phyloP scores from a whole-genome alignment of 495 filamentous ascomycete species.

The Penicillium coprophilum region DNA sequence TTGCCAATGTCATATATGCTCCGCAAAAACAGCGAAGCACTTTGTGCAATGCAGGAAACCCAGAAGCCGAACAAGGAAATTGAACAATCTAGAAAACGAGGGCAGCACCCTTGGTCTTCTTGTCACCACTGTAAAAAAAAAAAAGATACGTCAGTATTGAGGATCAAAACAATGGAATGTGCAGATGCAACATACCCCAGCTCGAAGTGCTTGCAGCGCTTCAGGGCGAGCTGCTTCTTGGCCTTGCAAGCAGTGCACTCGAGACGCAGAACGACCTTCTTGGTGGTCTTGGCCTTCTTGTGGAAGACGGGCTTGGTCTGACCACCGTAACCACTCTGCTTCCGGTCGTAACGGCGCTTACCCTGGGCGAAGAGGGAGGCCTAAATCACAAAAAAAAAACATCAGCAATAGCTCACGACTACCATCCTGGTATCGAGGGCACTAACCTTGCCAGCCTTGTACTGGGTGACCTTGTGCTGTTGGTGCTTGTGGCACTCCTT shows the following conservation, averaged over 20 bases:
- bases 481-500: constrained; percentile 92
- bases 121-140: constrained; percentile 80
- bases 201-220: constrained; percentile 99
- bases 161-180: neutral
- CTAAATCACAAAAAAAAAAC: constrained; percentile 42
- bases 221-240: constrained; percentile 96
- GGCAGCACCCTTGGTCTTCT: constrained; percentile 99
- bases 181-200: constrained; percentile 70
- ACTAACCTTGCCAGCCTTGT: constrained; percentile 87
- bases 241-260: constrained; percentile 97
- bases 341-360: constrained; percentile 99
- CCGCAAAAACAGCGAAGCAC: constrained; percentile 37
- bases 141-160: constrained; percentile 26
- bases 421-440: constrained; percentile 8
- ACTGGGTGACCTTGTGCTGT: constrained; percentile 93
- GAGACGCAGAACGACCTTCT: constrained; percentile 98
- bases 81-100: constrained; percentile 84
- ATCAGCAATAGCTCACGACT: constrained; percentile 25
- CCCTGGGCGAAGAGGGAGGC: constrained; percentile 94
- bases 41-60: constrained; percentile 49
- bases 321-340: constrained; percentile 99
- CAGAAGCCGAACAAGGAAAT: constrained; percentile 52
- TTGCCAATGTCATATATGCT: constrained; percentile 49
- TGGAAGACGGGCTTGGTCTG: constrained; percentile 99
- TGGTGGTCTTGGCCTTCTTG: constrained; percentile 99